Percentiles rank a stretch among this genome's conserved stretches.
Conservation (phyloP, 208 protist genomes). For the Acanthamoeba lugdunensis region DNA sequence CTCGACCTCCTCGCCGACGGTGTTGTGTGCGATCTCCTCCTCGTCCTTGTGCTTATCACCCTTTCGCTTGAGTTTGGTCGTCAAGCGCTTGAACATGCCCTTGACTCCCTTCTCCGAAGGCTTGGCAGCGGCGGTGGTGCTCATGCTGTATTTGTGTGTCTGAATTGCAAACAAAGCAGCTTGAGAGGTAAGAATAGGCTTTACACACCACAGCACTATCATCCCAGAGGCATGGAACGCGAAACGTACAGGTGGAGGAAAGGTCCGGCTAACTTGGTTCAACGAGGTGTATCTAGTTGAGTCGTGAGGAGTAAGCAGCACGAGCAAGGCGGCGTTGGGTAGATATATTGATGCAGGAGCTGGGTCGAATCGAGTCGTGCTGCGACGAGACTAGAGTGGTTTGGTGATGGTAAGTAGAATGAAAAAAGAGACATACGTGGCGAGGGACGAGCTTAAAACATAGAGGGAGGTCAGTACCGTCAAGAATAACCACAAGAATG, state of each 20-base stretch:
- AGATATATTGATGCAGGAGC: not conserved
- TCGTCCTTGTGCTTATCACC: constrained; percentile 24
- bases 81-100: constrained; percentile 41
- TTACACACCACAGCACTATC: no score
- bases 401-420: not conserved
- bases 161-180: not conserved
- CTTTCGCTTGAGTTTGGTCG: constrained; percentile 18
- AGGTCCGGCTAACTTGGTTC: no score
- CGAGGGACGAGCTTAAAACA: not conserved
- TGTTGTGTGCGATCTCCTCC: not conserved
- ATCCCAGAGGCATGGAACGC: no score
- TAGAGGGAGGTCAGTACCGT: not conserved
- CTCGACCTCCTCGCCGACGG: not conserved
- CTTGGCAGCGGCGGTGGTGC: not conserved
- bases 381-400: not conserved
- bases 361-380: not conserved
- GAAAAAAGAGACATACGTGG: not conserved
- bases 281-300: no score
- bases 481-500: not conserved
- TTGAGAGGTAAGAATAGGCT: no score
- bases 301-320: no score
- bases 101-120: constrained; percentile 25
- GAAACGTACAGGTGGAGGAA: no score
- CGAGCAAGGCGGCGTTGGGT: no score
- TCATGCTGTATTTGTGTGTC: constrained; percentile 5